These are phyloP conservation scores for Isoetes taiwanensis DNA, from an alignment of 75 land plant species.

Conservation along the genomic window DNA sequence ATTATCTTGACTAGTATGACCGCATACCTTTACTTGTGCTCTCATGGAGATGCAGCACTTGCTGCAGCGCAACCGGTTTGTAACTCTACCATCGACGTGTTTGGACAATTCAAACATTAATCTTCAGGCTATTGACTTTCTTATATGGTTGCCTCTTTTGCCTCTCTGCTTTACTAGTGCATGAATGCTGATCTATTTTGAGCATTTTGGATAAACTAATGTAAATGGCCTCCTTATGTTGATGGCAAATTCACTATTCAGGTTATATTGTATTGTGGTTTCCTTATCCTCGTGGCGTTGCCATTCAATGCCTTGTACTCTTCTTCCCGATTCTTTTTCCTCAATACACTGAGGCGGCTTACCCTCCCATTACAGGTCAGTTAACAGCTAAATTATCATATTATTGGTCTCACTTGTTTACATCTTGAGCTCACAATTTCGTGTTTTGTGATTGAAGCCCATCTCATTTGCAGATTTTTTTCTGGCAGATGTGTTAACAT, in stretches of 20 bases:
- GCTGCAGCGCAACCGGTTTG: slow-evolving; percentile 31
- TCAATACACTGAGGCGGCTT: neutral
- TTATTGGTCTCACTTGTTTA: neutral
- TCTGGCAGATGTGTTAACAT: slow-evolving; percentile 9
- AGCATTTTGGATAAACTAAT: too few species aligned
- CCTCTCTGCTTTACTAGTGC: too few species aligned
- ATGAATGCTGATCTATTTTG: too few species aligned
- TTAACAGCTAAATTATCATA: neutral
- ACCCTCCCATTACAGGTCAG: neutral
- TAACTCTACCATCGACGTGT: slow-evolving; percentile 3
- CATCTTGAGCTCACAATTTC: neutral
- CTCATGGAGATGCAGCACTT: slow-evolving; percentile 5
- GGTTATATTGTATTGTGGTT: neutral
- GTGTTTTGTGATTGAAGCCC: neutral
- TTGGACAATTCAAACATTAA: neutral
- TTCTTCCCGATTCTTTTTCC: neutral
- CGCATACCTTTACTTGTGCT: neutral
- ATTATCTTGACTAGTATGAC: slow-evolving; percentile 4
- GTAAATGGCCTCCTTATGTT: too few species aligned
- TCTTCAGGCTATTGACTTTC: neutral
- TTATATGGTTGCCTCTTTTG: neutral
- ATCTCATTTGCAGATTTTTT: slow-evolving; percentile 8
- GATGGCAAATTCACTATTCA: too few species aligned
- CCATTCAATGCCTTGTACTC: neutral
- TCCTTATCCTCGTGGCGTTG: neutral